Base-by-base conservation (phyloP, 768 basidiomycete genomes). In the Rhizopogon vinicolor region DNA sequence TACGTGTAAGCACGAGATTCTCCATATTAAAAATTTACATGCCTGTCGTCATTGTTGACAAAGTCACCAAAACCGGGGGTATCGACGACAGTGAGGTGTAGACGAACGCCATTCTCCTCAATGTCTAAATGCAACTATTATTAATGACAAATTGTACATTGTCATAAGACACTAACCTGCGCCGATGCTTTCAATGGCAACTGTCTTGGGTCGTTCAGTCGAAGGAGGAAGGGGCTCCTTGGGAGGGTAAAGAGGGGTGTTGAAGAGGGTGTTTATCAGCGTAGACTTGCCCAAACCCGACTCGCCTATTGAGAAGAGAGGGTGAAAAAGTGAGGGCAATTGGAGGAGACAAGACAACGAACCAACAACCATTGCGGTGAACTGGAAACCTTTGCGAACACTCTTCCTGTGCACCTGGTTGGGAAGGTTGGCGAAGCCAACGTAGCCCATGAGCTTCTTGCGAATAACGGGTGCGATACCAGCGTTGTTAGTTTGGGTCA, bases 341-440 rank as follows among this genome's bases (percentile, higher is more conserved):
- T 57, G 54, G 53, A 51, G 14, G 61, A 59, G 44, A 41, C 56
- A 57, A 59, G 61, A 53, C 52, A 46, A 87, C 93, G 66, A 63
- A 96, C 96, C 96, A 69, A 99, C 96, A 60, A 99, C 96, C 97
- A 99, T 98, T 62, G 86, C 81, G 53, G 94, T 96, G 78, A 99
- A 99, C 73, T 98, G 93, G 81, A 98, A 99, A 44, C 97, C 96
- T 75, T 94, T 98, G 78, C 93, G 83, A 46, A 97, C 90, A 65
- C 93, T 96, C 78, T 97, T 93, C 74, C 97, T 88, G 76, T 99
- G 97, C 44, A 98, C 96, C 74, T 99, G 97, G 82, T 99, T 98
- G 49, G 97, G 97, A 50, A 99, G 82, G 73, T 97, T 98, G 69
- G 95, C 93, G 69, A 99, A 96, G 51, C 93, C 93, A 57, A 96